Evolutionary conservation across 2,329 filamentous ascomycete species (phyloP).

Genomic region (Hymenoscyphus infarciens): DNA sequence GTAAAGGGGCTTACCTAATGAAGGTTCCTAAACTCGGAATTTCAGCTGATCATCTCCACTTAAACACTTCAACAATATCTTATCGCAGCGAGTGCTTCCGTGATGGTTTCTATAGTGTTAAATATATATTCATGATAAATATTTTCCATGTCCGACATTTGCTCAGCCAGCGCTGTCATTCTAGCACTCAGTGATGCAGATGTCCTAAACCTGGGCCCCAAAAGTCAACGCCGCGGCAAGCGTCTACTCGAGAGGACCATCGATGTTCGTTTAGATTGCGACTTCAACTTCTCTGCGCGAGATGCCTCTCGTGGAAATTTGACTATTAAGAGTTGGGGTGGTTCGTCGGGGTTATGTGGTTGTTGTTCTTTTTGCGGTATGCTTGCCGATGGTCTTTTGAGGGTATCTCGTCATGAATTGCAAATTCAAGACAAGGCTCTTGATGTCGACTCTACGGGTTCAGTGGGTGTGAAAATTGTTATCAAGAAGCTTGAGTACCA

Average conservation of each 20-base stretch:
- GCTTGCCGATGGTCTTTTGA: conserved; percentile 4
- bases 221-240: not conserved
- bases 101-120: not conserved
- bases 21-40: too few relatives aligned
- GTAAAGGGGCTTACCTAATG: too few relatives aligned
- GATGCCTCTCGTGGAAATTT: not conserved
- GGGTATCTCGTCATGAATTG: not conserved
- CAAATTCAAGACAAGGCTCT: not conserved
- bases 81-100: not conserved
- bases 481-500: conserved; percentile 6
- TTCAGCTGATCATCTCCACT: not conserved
- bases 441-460: not conserved
- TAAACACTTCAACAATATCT: not conserved
- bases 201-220: not conserved
- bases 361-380: conserved; percentile 6
- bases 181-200: conserved; percentile 6
- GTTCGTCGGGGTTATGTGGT: not conserved
- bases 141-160: conserved; percentile 5
- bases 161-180: conserved; percentile 4
- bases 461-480: not conserved
- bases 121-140: not conserved
- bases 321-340: not conserved
- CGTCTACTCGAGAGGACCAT: not conserved
- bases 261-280: conserved; percentile 1
- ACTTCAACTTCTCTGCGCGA: not conserved